These are phyloP conservation scores for Pontederia crassipes DNA, from an alignment of 176 grass and related monocot genomes.

Conservation along the genomic window DNA sequence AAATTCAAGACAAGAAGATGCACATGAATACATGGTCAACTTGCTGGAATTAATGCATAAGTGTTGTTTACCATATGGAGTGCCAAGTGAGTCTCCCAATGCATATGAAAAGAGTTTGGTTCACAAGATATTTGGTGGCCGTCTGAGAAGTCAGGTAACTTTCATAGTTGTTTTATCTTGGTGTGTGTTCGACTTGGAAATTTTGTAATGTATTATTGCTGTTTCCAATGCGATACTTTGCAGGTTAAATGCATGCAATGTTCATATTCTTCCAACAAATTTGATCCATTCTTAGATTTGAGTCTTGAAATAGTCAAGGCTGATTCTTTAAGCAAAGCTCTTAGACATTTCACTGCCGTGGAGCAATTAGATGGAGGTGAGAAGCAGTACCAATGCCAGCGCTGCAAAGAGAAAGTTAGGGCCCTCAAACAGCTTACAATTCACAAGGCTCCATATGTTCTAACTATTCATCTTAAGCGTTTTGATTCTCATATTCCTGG, in stretches of 20 bases:
- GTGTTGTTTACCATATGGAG: conserved; percentile 88
- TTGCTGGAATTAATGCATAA: conserved; percentile 97
- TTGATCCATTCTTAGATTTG: conserved; percentile 93
- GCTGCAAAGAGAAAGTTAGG: conserved; percentile 85
- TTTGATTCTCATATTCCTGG: conserved; percentile 71
- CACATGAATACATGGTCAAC: conserved; percentile 97
- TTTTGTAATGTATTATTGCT: conserved; percentile 4
- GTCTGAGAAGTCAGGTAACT: conserved; percentile 67
- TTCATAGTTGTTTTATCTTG: conserved; percentile 4
- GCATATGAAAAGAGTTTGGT: conserved; percentile 97
- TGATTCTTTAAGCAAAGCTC: conserved; percentile 57
- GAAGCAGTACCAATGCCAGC: conserved; percentile 77
- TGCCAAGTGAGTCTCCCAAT: conserved; percentile 65
- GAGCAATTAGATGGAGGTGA: conserved; percentile 77
- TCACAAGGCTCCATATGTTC: conserved; percentile 67
- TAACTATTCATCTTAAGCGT: conserved; percentile 89
- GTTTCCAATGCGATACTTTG: conserved; percentile 7
- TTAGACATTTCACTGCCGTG: conserved; percentile 63
- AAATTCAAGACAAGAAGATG: conserved; percentile 93
- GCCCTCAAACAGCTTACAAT: conserved; percentile 83
- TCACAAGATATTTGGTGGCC: conserved; percentile 92
- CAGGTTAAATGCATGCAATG: conserved; percentile 91
- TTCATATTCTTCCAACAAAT: conserved; percentile 75
- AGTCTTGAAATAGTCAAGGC: conserved; percentile 95
- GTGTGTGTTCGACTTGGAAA: not conserved